Base-by-base conservation (phyloP, 2,329 filamentous ascomycete genomes). In the Xylaria multiplex region DNA sequence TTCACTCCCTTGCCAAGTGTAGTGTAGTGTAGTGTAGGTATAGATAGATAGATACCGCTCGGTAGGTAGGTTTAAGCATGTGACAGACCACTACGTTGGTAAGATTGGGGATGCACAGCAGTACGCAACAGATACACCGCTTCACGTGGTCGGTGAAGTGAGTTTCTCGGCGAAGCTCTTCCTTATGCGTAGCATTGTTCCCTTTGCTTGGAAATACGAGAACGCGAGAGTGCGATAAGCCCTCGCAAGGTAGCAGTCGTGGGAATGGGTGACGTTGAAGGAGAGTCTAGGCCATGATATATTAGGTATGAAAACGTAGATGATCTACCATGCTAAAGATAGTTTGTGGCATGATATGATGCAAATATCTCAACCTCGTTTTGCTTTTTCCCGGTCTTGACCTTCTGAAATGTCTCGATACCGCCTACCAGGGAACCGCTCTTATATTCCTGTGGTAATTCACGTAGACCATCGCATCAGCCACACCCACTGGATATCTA, bases 61-160 rank as follows among this genome's bases (percentile, higher is more conserved):
- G 13, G 49, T 46, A 35, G 11, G n/a, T 45, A 9, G 24, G 35
- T 61, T 11, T 22, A 46, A n/a, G 30, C 59, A 58, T 63, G 53
- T 63, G 48, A 58, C 48, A 49, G 49, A 61, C 13, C 35, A 16
- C 13, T 22, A 56, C 30, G n/a, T 43, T n/a, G 40, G 42, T 46
- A 42, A 63, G 61, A 58, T 53, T 52, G 37, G 45, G 53, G 27
- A 30, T 14, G 19, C 45, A 14, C 37, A 30, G 37, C 53, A 55
- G 37, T 14, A 43, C 22, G 53, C 37, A 43, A 43, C 37, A 14
- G 53, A 43, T 37, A 43, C 37, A 43, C 37, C 48, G 48, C 27
- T 46, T 63, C 54, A 46, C 48, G 55, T 63, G 48, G 40, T 64
- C 61, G 61, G 61, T 64, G 61, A 53, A 27, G 19, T 6, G 22